Evolutionary conservation across 805 yeast genomes (phyloP).

Genomic region (Yamadazyma endophytica): DNA sequence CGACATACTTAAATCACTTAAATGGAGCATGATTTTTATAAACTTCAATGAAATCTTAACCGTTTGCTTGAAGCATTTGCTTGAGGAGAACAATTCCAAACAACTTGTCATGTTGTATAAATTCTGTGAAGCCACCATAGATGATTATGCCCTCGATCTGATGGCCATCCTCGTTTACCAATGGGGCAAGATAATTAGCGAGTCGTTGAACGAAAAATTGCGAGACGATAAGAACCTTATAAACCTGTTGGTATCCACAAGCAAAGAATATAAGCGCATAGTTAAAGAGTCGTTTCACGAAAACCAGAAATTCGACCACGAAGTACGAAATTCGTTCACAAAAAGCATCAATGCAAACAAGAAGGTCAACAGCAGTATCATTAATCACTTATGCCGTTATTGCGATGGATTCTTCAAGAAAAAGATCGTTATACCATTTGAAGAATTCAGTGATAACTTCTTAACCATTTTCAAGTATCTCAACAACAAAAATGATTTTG

Average conservation of each 20-base stretch:
- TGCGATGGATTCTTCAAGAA: conserved; percentile 27
- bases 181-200: conserved; percentile 20
- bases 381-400: conserved; percentile 24
- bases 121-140: conserved; percentile 15
- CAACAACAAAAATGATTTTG: conserved; percentile 29
- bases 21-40: conserved; percentile 27
- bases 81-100: conserved; percentile 8
- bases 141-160: conserved; percentile 18
- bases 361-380: conserved; percentile 13
- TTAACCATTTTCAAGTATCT: conserved; percentile 28
- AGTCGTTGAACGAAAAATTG: conserved; percentile 13
- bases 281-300: conserved; percentile 8
- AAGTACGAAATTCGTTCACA: conserved; percentile 25
- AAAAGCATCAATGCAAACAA: conserved; percentile 13
- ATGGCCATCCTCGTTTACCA: conserved; percentile 16
- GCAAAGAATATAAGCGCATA: conserved; percentile 3
- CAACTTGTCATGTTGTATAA: conserved; percentile 14
- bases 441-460: conserved; percentile 15
- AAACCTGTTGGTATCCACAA: too few relatives aligned
- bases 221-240: conserved; percentile 11
- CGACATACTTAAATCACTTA: conserved; percentile 16
- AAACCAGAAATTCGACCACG: conserved; percentile 23
- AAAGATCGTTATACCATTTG: conserved; percentile 11
- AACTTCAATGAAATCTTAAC: conserved; percentile 19
- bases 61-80: conserved; percentile 16